Percentiles rank a stretch among this genome's conserved stretches.
Evolutionary conservation across 2,329 filamentous ascomycete species (phyloP).

Genomic region (Capronia americana): DNA sequence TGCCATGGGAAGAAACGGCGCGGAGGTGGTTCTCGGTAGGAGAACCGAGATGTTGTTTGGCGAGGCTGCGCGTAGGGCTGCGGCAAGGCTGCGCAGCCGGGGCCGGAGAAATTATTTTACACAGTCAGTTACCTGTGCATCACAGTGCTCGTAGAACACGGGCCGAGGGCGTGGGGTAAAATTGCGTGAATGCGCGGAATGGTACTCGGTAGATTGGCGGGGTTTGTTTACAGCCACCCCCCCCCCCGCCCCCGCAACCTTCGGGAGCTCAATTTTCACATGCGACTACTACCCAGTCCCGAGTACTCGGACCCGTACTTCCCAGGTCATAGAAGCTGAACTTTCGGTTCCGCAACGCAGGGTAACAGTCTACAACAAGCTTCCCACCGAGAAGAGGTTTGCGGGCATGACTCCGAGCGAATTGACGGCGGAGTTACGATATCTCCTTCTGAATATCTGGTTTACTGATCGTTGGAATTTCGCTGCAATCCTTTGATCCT

Average conservation of each 20-base stretch:
- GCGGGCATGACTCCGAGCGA: too few relatives aligned
- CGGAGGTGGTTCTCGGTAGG: neutral
- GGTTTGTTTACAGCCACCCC: neutral
- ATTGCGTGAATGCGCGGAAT: neutral
- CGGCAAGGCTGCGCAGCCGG: neutral
- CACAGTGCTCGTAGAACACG: too few relatives aligned
- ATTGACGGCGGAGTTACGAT: neutral
- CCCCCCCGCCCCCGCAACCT: neutral
- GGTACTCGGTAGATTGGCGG: neutral
- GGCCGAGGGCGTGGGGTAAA: neutral
- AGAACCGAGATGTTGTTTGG: neutral
- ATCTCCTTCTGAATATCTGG: neutral
- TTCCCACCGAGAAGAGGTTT: neutral
- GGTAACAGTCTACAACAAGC: neutral
- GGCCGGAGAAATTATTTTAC: neutral
- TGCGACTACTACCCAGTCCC: neutral
- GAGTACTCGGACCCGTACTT: neutral
- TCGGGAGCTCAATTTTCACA: neutral
- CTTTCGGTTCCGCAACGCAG: too few relatives aligned
- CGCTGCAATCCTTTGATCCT: too few relatives aligned
- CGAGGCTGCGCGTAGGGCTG: conserved; percentile 12
- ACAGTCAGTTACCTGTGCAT: too few relatives aligned
- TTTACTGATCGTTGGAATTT: too few relatives aligned
- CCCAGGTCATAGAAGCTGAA: too few relatives aligned
- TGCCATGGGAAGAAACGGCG: conserved; percentile 21